Conservation (phyloP, 257 asterid species). For the Mentha longifolia region DNA sequence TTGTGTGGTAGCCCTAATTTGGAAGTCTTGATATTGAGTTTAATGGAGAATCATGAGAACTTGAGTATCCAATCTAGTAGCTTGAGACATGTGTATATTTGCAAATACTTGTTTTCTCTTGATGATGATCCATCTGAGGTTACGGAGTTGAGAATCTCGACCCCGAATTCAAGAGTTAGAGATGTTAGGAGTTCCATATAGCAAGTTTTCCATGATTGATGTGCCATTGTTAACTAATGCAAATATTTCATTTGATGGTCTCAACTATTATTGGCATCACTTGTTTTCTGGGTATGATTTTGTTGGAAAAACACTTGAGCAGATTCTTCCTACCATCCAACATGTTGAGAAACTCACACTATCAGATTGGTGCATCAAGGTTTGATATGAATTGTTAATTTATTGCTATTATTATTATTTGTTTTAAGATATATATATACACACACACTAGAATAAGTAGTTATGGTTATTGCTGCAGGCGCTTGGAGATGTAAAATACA, state of each 20-base stretch:
- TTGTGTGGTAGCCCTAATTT: no score
- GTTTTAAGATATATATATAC: no score
- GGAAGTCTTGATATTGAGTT: no score
- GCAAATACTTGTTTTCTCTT: not conserved
- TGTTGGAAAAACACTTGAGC: no score
- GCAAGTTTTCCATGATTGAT: not conserved
- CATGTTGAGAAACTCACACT: not conserved
- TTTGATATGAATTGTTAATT: no score
- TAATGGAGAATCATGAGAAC: not conserved
- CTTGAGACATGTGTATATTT: not conserved
- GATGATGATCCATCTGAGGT: not conserved
- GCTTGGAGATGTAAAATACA: not conserved
- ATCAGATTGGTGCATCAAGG: not conserved
- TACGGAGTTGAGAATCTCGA: no score
- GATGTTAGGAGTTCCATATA: not conserved
- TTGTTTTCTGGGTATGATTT: no score
- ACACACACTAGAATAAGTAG: no score
- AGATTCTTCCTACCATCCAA: not conserved
- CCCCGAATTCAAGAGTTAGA: not conserved
- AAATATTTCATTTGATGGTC: no score
- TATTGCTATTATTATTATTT: no score
- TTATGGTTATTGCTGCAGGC: not conserved
- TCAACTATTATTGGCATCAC: not conserved
- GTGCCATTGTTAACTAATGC: no score
- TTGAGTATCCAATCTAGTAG: not conserved